These are phyloP conservation scores for Lactifluus echinatus DNA, from an alignment of 768 basidiomycete species.

Conservation along the genomic window DNA sequence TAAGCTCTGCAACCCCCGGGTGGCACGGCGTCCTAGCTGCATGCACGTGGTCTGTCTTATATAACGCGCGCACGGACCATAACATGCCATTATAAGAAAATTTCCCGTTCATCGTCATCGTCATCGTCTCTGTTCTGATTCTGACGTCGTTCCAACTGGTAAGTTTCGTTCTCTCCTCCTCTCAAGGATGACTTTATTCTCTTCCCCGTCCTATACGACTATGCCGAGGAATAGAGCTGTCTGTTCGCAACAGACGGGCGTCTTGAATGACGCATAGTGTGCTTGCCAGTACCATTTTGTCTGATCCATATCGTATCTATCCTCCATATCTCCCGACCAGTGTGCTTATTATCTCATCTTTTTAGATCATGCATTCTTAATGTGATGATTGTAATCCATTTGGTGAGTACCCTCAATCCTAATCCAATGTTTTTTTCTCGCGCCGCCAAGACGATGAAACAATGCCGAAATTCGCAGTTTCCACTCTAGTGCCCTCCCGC, in stretches of 20 bases:
- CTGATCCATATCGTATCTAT: slow-evolving; percentile 37
- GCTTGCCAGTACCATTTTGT: slow-evolving; percentile 88
- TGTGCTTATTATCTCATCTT: not conserved
- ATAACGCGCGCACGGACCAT: slow-evolving; percentile 16
- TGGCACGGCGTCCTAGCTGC: not conserved
- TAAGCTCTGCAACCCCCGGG: not conserved
- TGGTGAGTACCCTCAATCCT: not conserved
- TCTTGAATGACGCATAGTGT: slow-evolving; percentile 54
- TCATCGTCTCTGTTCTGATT: not conserved
- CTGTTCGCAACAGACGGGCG: slow-evolving; percentile 70
- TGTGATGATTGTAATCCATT: not conserved
- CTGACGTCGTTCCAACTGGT: not conserved
- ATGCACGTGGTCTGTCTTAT: slow-evolving; percentile 5
- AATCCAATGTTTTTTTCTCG: not conserved
- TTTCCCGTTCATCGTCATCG: not conserved
- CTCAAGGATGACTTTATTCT: slow-evolving; percentile 66
- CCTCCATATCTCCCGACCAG: not conserved
- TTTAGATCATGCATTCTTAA: not conserved
- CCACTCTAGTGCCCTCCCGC: slow-evolving; percentile 62
- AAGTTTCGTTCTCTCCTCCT: not conserved
- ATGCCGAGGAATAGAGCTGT: slow-evolving; percentile 77
- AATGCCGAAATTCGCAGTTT: slow-evolving; percentile 80
- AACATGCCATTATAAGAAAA: not conserved
- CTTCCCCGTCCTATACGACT: slow-evolving; percentile 90
- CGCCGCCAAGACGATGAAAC: slow-evolving; percentile 21